phyloP scores from a whole-genome alignment of 129 eudicot species.

The Apium graveolens region DNA sequence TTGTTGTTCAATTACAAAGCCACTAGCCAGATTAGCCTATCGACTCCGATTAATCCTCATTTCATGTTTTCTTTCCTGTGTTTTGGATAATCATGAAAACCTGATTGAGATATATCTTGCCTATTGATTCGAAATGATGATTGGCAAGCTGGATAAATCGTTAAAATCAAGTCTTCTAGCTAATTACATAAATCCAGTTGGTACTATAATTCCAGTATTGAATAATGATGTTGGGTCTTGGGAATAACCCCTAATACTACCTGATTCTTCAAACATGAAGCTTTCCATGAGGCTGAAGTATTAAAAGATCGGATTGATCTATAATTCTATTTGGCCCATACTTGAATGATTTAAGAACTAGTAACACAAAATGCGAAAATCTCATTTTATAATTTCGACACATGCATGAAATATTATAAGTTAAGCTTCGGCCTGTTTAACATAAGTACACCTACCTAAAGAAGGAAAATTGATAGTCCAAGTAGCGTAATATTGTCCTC shows the following conservation, averaged over 20 bases:
- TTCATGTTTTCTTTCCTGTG: too few species aligned
- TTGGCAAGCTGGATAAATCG: background rate
- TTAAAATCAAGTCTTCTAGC: background rate
- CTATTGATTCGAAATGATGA: background rate
- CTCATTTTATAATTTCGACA: too few species aligned
- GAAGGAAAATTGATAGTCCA: too few species aligned
- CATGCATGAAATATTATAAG: background rate
- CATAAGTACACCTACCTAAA: background rate
- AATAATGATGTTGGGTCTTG: background rate
- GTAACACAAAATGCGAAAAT: too few species aligned
- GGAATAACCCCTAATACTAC: background rate
- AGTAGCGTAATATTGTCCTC: too few species aligned
- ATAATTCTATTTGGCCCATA: background rate
- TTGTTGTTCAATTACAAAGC: too few species aligned
- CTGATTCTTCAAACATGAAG: background rate
- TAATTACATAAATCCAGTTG: background rate
- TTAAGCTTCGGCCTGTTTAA: too few species aligned
- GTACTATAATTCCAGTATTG: background rate
- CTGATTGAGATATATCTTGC: background rate
- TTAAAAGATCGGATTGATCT: background rate
- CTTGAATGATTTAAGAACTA: background rate
- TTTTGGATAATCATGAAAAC: background rate
- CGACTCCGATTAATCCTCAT: too few species aligned
- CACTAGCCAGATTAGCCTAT: too few species aligned
- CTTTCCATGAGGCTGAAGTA: background rate